Evolutionary conservation across 2,329 filamentous ascomycete genomes (phyloP), one percentile per base, ranked within the genome.

Genomic region (Tolypocladium amazonense): DNA sequence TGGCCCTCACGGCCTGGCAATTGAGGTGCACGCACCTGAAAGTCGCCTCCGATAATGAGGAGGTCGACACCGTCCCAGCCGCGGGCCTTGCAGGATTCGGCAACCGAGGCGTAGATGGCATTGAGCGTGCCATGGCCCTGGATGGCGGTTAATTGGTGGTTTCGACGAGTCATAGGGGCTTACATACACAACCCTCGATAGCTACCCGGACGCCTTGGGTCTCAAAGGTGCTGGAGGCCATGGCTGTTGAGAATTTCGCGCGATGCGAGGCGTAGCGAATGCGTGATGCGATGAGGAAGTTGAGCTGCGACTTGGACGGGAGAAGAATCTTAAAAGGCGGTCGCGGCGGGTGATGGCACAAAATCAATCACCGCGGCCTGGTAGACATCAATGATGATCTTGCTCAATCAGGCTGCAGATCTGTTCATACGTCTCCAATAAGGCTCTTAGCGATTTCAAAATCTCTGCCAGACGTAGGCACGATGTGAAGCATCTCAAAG

Each of bases 41-140:
- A 99, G 71, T 99, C 94, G 35, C 94, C 94, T 59, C 93, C 91
- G 67, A 99, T 96, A 68, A 99, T 95, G 65, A 99, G 77, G 14
- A 97, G 76, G 72, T 99, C 94, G 37, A 97, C 85, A 39, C 82
- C 84, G 64, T 88, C 80, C 92, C 93, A 97, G 30, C 82, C 82
- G 66, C 89, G 88, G 54, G 81, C 77, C 64, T 84, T 78, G 72
- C 88, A 90, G 12, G 90, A 81, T 63, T 83, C 80, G 47, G 82
- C 77, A 33, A 96, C 84, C 1, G 90, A 88, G 1, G 88, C 84
- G 73, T 97, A 99, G 66, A 99, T 97, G 60, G 90, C 89, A 71
- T 97, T 84, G 58, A 99, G 84, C 0, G 88, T 90, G 64, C 94
- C 94, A 75, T 99, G 94, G 61, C 93, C 93, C 90, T 94, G 61